Base-by-base conservation (phyloP, 2,329 filamentous ascomycete genomes). In the Xylariaceae sp. region DNA sequence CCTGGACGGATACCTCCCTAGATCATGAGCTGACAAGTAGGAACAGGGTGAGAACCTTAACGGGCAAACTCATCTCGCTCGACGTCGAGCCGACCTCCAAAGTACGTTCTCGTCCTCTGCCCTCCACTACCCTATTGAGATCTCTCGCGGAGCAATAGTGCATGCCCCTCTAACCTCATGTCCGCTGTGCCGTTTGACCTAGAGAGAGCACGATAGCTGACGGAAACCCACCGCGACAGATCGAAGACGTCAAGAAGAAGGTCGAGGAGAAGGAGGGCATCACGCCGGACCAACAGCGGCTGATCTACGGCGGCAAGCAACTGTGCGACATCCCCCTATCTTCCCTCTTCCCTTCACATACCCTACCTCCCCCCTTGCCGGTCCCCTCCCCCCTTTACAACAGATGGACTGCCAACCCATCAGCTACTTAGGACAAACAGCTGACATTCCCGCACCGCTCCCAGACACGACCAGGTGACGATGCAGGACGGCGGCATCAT, bases 241-340 rank as follows among this genome's bases (percentile, higher is more conserved):
- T 98, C 67, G 88, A 89, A 41, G 88, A 93, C 74, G 98, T 99
- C 82, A 99, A 99, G 83, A 95, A 98, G 78, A 93, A 93, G 70
- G 95, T 99, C 53, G 95, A 99, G 77, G 95, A 99, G 81, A 98
- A 98, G 79, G 95, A 98, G 74, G 95, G 95, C 54, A 99, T 99
- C 68, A 93, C 95, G 43, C 95, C 95, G 1, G 92, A 95, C 18
- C 95, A 99, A 78, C 95, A 99, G 77, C 88, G 95, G 56, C 80
- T 99, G 64, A 99, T 99, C 70, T 97, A 89, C 72, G 92, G 93
- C 51, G 95, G 95, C 70, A 99, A 99, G 81, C 95, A 99, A 75
- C 97, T 99, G 95, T 97, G 78, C 60, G 81, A 74, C 45, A 21
- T 40, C 37, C 32, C 26, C 23, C 23, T 40, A 20, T 50, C 21